Evolutionary conservation across 352 stramenopile genomes (phyloP).

Genomic region (Phytophthora parvispora): DNA sequence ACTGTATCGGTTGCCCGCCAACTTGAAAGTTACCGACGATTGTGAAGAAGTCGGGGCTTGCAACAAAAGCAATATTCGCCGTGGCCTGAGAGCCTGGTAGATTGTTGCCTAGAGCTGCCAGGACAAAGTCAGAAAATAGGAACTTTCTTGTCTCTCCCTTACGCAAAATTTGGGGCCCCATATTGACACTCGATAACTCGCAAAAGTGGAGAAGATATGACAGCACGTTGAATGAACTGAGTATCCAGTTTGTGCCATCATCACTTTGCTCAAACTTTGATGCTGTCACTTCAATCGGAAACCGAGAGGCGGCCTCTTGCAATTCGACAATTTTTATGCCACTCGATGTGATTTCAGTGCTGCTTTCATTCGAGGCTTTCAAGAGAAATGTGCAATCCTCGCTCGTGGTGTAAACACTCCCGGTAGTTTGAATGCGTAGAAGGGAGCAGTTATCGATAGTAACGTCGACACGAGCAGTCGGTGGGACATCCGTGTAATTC

Average conservation of each 20-base stretch:
- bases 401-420: conserved; percentile 4
- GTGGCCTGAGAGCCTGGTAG: neutral
- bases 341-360: neutral
- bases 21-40: conserved; percentile 6
- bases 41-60: neutral
- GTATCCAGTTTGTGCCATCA: conserved; percentile 4
- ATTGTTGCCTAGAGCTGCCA: conserved; percentile 6
- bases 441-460: conserved; percentile 16
- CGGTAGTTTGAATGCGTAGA: conserved; percentile 11
- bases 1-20: neutral
- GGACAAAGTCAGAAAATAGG: conserved; percentile 2
- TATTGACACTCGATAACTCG: neutral
- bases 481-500: conserved; percentile 9
- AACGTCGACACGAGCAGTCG: conserved; percentile 4
- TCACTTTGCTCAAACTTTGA: conserved; percentile 3
- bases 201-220: conserved; percentile 28
- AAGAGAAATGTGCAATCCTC: conserved; percentile 19
- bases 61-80: conserved; percentile 18
- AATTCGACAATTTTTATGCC: conserved; percentile 15
- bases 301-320: neutral
- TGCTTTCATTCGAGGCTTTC: conserved; percentile 5
- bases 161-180: conserved; percentile 5
- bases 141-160: conserved; percentile 10
- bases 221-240: conserved; percentile 1
- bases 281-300: conserved; percentile 7